These are phyloP conservation scores for Logfia minima DNA, from an alignment of 129 eudicot genomes.

Conservation along the genomic window DNA sequence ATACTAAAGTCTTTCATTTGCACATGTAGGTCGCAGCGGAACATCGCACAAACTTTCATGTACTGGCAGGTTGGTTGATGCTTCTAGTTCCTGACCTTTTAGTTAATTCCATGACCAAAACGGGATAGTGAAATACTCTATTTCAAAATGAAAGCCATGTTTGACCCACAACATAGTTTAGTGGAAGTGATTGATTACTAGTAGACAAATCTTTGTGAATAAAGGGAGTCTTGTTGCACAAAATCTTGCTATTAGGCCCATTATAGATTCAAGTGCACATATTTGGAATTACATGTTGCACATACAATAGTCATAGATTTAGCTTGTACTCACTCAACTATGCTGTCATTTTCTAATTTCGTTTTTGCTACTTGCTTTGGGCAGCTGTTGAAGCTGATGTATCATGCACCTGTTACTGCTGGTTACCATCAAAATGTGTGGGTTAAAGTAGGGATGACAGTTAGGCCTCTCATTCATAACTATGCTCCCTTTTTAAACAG, in stretches of 20 bases:
- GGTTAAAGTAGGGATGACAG: conserved; percentile 69
- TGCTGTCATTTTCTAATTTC: neutral
- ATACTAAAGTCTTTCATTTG: neutral
- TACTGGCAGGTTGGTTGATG: conserved; percentile 82
- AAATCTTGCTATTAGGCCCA: neutral
- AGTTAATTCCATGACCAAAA: neutral
- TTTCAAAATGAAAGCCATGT: neutral
- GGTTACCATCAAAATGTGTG: conserved; percentile 88
- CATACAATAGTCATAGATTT: too few species aligned
- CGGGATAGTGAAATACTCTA: neutral
- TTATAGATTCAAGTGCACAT: neutral
- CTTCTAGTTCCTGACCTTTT: conserved; percentile 5
- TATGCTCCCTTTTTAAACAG: conserved; percentile 73
- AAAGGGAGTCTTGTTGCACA: neutral
- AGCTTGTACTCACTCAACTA: neutral
- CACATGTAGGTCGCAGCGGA: conserved; percentile 76
- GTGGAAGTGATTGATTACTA: neutral
- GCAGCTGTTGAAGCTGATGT: conserved; percentile 97
- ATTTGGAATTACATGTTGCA: too few species aligned
- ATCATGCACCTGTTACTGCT: conserved; percentile 85
- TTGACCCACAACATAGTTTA: neutral
- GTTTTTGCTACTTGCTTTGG: neutral
- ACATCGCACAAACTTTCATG: conserved; percentile 75
- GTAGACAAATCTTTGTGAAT: neutral
- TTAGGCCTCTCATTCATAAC: conserved; percentile 59